Evolutionary conservation across 2,329 filamentous ascomycete genomes (phyloP).

Genomic region (Botrytis fragariae): DNA sequence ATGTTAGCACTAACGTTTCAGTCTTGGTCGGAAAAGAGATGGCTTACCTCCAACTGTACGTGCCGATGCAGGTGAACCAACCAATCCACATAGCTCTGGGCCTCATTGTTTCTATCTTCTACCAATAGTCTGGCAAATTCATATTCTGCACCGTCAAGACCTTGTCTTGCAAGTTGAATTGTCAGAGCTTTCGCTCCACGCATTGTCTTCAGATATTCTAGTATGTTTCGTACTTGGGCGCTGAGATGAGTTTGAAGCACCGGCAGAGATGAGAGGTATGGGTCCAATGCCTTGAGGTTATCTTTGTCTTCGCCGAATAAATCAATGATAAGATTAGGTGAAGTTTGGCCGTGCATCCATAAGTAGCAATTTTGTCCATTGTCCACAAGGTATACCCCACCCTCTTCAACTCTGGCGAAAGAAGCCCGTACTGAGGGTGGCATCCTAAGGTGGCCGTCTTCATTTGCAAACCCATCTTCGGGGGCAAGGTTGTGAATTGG

Average conservation of each 20-base stretch:
- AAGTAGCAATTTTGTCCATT: slow-evolving; percentile 90
- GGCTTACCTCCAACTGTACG: slow-evolving; percentile 80
- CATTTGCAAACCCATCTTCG: slow-evolving; percentile 89
- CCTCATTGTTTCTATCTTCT: slow-evolving; percentile 96
- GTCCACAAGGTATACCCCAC: slow-evolving; percentile 91
- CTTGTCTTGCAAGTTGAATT: slow-evolving; percentile 87
- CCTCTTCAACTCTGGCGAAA: slow-evolving; percentile 85
- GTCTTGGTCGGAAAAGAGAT: neutral
- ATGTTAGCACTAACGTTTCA: slow-evolving; percentile 14
- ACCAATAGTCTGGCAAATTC: slow-evolving; percentile 90
- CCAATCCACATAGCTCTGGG: slow-evolving; percentile 98
- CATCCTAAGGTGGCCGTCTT: slow-evolving; percentile 76
- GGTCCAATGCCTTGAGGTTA: slow-evolving; percentile 72
- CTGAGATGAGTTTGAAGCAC: slow-evolving; percentile 89
- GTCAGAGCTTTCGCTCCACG: slow-evolving; percentile 85
- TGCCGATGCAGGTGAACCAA: slow-evolving; percentile 90
- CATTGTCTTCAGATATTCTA: slow-evolving; percentile 78
- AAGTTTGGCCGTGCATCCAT: slow-evolving; percentile 91
- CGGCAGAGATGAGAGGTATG: slow-evolving; percentile 76
- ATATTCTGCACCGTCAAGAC: slow-evolving; percentile 90
- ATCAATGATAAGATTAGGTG: slow-evolving; percentile 85
- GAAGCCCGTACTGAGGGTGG: slow-evolving; percentile 77
- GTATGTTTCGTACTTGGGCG: slow-evolving; percentile 88
- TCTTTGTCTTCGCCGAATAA: slow-evolving; percentile 78
- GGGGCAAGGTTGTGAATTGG: slow-evolving; percentile 85